Evolutionary conservation across 2,329 filamentous ascomycete species (phyloP), one percentile per base, ranked within the genome.

Genomic region (Aspergillus ibericus): DNA sequence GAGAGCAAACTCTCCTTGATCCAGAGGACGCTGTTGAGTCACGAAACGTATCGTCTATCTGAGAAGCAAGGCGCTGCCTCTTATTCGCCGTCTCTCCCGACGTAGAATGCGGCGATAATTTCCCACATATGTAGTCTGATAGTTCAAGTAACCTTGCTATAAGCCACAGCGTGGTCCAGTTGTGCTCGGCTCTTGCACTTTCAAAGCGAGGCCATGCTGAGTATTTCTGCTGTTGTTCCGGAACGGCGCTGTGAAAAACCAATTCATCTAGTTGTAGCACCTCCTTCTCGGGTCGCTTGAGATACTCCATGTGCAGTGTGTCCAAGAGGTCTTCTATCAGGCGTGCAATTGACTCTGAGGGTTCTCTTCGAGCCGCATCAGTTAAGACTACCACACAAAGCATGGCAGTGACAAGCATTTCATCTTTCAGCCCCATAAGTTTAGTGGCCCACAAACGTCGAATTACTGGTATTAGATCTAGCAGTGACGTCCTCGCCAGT

Each of bases 241-340:
- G 58, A 47, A 55, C 62, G 25, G 49, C 58, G 34, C 66, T 62
- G 70, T 69, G 78, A 68, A 90, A 89, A 0, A 81, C 78, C 25
- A 97, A 71, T 66, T 97, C 90, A 60, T 91, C 86, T n/a, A 96
- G 77, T 63, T 92, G 89, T 10, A 98, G 80, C 36, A 88, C 85
- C 49, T 90, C 87, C 59, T 86, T 85, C 49, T 90, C 86, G 35
- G 86, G 81, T 60, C 92, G 84, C 63, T 82, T 87, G 4, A 85
- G 81, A 73, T 98, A 98, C 68, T 97, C 93, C 8, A 78, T 78
- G 78, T 88, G 89, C n/a, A 99, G 76, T 4, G 83, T 80, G 46
- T 92, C 88, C 34, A 87, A 71, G 1, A 97, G 74, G n/a, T 84
- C 83, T 62, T 88, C 85, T 5, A 96, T 64, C 55, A 63, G 82